Conservation (phyloP, 257 asterid genomes). For the Avicennia marina region DNA sequence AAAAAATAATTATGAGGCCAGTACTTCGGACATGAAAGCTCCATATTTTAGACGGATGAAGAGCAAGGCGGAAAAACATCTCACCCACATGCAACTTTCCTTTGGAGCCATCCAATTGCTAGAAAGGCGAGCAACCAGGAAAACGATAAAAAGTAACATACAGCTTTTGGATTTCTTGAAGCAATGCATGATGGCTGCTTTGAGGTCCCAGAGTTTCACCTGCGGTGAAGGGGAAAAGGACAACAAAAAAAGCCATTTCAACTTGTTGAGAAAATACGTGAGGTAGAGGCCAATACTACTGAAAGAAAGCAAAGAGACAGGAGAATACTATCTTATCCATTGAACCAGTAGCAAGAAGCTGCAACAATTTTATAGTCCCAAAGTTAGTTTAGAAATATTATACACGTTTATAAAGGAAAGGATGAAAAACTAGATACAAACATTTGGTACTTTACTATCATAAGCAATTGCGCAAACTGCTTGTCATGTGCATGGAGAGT, state of each 20-base stretch:
- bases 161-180: constrained; percentile 48
- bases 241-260: not conserved
- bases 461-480: constrained; percentile 71
- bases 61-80: not conserved
- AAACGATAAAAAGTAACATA: constrained; percentile 12
- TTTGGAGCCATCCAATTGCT: constrained; percentile 81
- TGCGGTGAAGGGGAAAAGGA: constrained; percentile 22
- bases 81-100: constrained; percentile 69
- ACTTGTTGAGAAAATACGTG: not conserved
- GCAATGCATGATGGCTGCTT: constrained; percentile 60
- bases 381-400: constrained; percentile 23
- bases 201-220: constrained; percentile 95
- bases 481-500: constrained; percentile 93
- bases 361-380: constrained; percentile 17
- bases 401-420: not conserved
- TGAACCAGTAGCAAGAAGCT: constrained; percentile 95
- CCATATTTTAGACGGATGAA: no score
- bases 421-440: constrained; percentile 10
- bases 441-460: constrained; percentile 55
- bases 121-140: no score
- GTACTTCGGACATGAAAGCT: no score
- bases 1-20: no score
- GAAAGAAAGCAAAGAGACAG: not conserved
- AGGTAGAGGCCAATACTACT: not conserved
- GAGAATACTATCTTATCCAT: constrained; percentile 68